Evolutionary conservation across 371 early-diverging fungal species (phyloP).

Genomic region (Apophysomyces ossiformis): DNA sequence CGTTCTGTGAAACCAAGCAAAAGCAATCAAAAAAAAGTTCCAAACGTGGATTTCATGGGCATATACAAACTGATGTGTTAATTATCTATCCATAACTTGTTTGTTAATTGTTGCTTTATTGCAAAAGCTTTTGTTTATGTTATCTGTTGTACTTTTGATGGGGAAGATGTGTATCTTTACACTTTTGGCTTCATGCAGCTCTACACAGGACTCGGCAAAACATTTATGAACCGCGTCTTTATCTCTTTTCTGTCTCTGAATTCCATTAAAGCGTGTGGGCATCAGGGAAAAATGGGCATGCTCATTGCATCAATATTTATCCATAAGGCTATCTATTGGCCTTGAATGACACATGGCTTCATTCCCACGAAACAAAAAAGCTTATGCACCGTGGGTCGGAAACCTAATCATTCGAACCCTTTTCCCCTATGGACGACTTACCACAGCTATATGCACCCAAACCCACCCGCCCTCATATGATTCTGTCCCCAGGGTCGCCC

Average conservation of each 20-base stretch:
- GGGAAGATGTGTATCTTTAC: not conserved
- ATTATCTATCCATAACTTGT: too few species aligned
- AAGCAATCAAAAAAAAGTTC: not conserved
- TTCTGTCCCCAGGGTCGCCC: not conserved
- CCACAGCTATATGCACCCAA: not conserved
- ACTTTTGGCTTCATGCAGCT: not conserved
- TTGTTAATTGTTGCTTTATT: too few species aligned
- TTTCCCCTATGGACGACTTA: not conserved
- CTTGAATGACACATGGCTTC: not conserved
- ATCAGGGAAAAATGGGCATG: too few species aligned
- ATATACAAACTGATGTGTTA: too few species aligned
- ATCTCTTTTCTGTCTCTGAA: not conserved
- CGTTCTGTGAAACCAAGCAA: not conserved
- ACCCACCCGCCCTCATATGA: conserved; percentile 5
- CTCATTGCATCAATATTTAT: conserved; percentile 8
- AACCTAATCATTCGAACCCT: not conserved
- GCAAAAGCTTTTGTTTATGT: too few species aligned
- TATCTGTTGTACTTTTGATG: too few species aligned
- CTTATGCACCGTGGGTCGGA: conserved; percentile 1
- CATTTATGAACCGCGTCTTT: not conserved
- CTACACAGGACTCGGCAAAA: not conserved
- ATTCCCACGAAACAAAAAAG: conserved; percentile 9
- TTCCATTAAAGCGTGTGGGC: too few species aligned
- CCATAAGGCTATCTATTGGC: not conserved
- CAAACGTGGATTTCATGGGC: too few species aligned